Percentiles rank a stretch among this genome's conserved stretches.
These are phyloP conservation scores for Kockiozyma suomiensis DNA, from an alignment of 805 yeast genomes.

Conservation along the genomic window DNA sequence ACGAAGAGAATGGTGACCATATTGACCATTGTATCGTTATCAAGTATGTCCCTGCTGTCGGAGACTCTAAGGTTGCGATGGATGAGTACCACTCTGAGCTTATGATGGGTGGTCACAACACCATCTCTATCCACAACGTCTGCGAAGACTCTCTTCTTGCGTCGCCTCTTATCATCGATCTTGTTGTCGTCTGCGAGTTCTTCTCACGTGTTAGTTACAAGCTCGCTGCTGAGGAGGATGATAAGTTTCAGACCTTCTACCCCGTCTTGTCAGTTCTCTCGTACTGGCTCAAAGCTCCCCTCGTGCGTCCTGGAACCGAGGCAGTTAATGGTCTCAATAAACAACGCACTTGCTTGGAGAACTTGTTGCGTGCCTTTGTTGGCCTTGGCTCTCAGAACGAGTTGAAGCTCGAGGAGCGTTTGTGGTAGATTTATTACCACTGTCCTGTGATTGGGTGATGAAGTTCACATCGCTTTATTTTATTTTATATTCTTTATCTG, in stretches of 20 bases:
- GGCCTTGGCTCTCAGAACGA: conserved; percentile 91
- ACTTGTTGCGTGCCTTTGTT: conserved; percentile 82
- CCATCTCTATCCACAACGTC: conserved; percentile 89
- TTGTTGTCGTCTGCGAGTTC: conserved; percentile 88
- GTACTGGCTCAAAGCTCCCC: conserved; percentile 97
- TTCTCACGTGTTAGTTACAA: conserved; percentile 82
- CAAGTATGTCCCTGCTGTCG: conserved; percentile 91
- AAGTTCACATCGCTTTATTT: background rate
- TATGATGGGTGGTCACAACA: conserved; percentile 97
- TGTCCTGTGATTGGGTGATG: background rate
- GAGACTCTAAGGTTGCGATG: conserved; percentile 97
- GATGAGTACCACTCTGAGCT: conserved; percentile 96
- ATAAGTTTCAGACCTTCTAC: conserved; percentile 67
- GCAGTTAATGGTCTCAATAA: conserved; percentile 93
- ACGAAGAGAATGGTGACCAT: conserved; percentile 70
- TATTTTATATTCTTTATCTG: background rate
- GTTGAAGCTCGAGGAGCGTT: conserved; percentile 91
- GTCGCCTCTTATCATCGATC: conserved; percentile 89
- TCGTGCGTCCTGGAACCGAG: conserved; percentile 85
- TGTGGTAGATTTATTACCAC: conserved; percentile 24
- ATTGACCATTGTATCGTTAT: conserved; percentile 95
- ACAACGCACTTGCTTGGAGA: conserved; percentile 91
- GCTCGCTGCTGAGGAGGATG: conserved; percentile 51
- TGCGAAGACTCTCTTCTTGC: conserved; percentile 96
- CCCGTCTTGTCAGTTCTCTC: conserved; percentile 83